phyloP scores from a whole-genome alignment of 2,329 filamentous ascomycete species.

The Verticillium klebahnii region DNA sequence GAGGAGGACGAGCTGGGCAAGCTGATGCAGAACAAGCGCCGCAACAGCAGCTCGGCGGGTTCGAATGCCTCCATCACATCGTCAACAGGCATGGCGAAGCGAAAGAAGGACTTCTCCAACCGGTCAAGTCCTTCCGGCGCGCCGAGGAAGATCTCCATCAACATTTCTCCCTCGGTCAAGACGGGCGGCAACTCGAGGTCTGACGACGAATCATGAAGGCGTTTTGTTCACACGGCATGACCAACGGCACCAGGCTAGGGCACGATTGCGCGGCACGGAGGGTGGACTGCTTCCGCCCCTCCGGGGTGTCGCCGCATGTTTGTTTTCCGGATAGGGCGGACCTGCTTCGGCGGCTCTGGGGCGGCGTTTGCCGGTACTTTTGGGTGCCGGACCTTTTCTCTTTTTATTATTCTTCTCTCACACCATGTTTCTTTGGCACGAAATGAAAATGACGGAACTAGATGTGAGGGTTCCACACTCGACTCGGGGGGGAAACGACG shows the following conservation, averaged over 20 bases:
- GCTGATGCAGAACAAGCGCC: conserved; percentile 62
- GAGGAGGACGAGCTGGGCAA: conserved; percentile 91
- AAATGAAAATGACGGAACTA: background rate
- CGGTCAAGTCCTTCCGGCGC: conserved; percentile 30
- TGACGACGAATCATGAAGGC: conserved; percentile 32
- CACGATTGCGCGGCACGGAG: background rate
- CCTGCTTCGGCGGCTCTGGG: background rate
- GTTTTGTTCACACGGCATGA: conserved; percentile 1
- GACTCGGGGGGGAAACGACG: background rate
- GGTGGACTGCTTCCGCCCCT: background rate
- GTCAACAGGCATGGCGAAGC: conserved; percentile 33
- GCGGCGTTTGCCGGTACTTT: background rate
- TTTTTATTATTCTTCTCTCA: background rate
- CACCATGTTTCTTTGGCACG: background rate
- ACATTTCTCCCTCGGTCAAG: conserved; percentile 43
- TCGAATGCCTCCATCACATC: conserved; percentile 29
- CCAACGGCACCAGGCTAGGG: background rate
- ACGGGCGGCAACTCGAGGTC: conserved; percentile 31
- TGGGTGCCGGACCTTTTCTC: background rate
- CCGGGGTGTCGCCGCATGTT: background rate
- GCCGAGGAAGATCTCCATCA: conserved; percentile 55
- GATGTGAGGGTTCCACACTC: background rate
- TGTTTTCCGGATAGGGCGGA: background rate
- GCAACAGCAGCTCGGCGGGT: conserved; percentile 51
- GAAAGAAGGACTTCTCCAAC: conserved; percentile 41